These are phyloP conservation scores for Globisporangium megalacanthum DNA, from an alignment of 352 stramenopile species.

Conservation along the genomic window DNA sequence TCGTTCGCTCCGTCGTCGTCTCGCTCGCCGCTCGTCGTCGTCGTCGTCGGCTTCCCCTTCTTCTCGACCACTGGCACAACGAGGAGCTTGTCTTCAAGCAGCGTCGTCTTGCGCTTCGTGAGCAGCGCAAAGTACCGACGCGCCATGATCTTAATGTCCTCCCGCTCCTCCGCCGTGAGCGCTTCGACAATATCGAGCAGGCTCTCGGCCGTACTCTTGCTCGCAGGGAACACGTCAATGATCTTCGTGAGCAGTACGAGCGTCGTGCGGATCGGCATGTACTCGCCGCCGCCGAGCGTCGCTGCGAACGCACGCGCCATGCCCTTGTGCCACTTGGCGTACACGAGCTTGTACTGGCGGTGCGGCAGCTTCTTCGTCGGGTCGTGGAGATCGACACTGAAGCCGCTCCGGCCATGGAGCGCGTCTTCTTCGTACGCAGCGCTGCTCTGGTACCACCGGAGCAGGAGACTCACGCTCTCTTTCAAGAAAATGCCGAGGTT, in stretches of 20 bases:
- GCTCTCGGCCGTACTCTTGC: conserved; percentile 46
- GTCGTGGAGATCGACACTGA: conserved; percentile 67
- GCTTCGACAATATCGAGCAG: conserved; percentile 61
- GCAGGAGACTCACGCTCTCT: conserved; percentile 62
- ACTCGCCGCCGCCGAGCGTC: conserved; percentile 57
- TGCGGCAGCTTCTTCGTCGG: conserved; percentile 51
- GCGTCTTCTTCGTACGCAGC: conserved; percentile 78
- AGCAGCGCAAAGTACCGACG: conserved; percentile 81
- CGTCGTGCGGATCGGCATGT: conserved; percentile 85
- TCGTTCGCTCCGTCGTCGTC: conserved; percentile 4
- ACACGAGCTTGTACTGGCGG: conserved; percentile 72
- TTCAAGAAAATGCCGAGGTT: conserved; percentile 87
- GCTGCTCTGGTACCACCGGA: conserved; percentile 76
- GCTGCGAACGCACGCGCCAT: conserved; percentile 61
- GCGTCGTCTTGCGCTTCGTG: conserved; percentile 63
- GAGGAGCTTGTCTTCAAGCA: conserved; percentile 63
- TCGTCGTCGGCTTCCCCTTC: conserved; percentile 8
- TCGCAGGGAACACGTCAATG: conserved; percentile 79
- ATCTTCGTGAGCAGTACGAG: conserved; percentile 86
- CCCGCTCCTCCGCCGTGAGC: conserved; percentile 73
- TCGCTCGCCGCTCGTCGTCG: conserved; percentile 1
- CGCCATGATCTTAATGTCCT: conserved; percentile 90
- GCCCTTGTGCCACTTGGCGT: conserved; percentile 69
- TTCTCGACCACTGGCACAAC: conserved; percentile 17
- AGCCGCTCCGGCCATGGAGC: conserved; percentile 62